phyloP scores from a whole-genome alignment of 139 green algal genomes.

The Spirogloea muscicola region DNA sequence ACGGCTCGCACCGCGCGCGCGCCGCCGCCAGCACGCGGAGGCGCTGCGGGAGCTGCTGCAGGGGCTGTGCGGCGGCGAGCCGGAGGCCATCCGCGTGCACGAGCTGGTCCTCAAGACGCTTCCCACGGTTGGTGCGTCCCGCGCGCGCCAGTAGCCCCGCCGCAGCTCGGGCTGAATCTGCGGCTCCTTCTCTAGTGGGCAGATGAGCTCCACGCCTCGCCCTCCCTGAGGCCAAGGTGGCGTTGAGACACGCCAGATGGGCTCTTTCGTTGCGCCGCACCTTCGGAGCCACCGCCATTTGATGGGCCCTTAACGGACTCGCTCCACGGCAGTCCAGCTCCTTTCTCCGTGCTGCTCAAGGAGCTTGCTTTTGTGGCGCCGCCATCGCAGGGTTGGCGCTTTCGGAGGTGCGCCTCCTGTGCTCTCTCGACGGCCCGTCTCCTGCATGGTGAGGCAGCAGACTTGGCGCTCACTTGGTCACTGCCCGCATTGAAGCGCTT shows the following conservation, averaged over 20 bases:
- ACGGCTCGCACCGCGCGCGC: no score
- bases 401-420: constrained; percentile 24
- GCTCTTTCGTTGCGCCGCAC: neutral
- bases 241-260: neutral
- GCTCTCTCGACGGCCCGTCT: neutral
- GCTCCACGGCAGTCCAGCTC: neutral
- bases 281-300: neutral
- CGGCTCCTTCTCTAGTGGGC: neutral
- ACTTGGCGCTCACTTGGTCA: neutral
- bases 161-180: neutral
- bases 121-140: neutral
- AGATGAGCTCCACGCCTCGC: neutral
- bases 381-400: neutral
- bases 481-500: neutral
- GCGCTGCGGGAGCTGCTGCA: constrained; percentile 16
- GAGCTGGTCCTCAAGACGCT: constrained; percentile 7
- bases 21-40: constrained; percentile 14
- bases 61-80: constrained; percentile 15
- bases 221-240: neutral
- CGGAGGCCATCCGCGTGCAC: neutral
- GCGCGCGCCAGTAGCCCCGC: neutral
- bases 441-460: neutral
- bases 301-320: neutral
- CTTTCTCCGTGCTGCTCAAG: neutral
- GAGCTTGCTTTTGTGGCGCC: neutral